These are phyloP conservation scores for Grosmannia penicillata DNA, from an alignment of 2,329 filamentous ascomycete genomes.

Conservation along the genomic window DNA sequence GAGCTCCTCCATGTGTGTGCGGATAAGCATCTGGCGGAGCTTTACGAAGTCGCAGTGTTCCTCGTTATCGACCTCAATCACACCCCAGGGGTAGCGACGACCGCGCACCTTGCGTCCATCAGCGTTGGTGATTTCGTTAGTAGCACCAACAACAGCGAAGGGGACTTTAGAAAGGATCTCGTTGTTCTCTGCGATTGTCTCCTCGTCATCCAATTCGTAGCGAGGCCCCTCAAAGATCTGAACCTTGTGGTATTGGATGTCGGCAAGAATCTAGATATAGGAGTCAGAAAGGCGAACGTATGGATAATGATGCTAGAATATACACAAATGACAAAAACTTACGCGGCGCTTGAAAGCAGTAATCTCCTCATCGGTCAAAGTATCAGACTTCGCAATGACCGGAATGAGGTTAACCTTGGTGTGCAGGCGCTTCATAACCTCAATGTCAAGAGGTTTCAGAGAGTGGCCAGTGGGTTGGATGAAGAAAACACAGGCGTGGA, in stretches of 20 bases:
- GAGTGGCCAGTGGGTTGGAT: constrained; percentile 98
- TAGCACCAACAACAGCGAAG: constrained; percentile 94
- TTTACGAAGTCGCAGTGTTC: constrained; percentile 99
- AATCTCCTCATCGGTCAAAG: constrained; percentile 94
- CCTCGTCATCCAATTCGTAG: constrained; percentile 97
- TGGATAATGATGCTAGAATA: not conserved
- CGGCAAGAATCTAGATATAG: constrained; percentile 66
- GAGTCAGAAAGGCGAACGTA: not conserved
- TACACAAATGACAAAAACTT: constrained; percentile 38
- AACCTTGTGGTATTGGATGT: constrained; percentile 94
- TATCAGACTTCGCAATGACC: constrained; percentile 97
- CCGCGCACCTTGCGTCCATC: constrained; percentile 94
- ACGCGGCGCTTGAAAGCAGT: constrained; percentile 89
- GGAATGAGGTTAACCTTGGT: constrained; percentile 99
- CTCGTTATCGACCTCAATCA: constrained; percentile 98
- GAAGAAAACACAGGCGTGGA: constrained; percentile 98
- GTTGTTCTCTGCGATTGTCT: constrained; percentile 99
- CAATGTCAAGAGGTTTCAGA: constrained; percentile 94
- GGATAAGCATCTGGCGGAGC: constrained; percentile 98
- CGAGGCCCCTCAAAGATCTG: constrained; percentile 98
- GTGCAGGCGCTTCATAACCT: constrained; percentile 98
- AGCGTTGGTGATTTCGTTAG: constrained; percentile 77
- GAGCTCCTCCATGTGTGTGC: constrained; percentile 99
- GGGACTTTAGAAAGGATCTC: constrained; percentile 99
- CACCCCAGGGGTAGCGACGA: constrained; percentile 93